Conservation (phyloP, 2,329 filamentous ascomycete genomes). For the Graphium sp. region DNA sequence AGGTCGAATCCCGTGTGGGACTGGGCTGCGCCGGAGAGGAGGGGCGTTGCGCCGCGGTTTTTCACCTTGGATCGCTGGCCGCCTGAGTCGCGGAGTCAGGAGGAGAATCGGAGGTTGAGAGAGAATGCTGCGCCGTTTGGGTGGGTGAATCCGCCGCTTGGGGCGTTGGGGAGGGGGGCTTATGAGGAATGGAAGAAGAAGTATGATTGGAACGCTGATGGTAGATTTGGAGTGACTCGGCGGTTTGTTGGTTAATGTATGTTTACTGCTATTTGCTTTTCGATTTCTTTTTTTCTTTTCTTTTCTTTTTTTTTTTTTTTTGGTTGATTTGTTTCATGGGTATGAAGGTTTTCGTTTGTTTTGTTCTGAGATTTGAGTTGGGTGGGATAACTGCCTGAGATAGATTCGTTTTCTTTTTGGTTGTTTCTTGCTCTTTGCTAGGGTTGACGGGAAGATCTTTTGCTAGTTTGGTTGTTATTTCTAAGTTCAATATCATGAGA, state of each 20-base stretch:
- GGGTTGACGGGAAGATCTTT: no score
- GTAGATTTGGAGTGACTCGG: no score
- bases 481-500: no score
- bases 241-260: no score
- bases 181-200: neutral
- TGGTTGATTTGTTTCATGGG: conserved; percentile 6
- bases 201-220: conserved; percentile 2
- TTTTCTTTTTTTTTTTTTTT: conserved; percentile 1
- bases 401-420: conserved; percentile 1
- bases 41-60: conserved; percentile 13
- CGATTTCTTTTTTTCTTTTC: neutral
- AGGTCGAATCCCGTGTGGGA: conserved; percentile 12
- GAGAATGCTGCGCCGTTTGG: neutral
- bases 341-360: conserved; percentile 1
- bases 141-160: neutral
- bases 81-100: conserved; percentile 17
- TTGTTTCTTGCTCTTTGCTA: conserved; percentile 2
- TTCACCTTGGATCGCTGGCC: conserved; percentile 33
- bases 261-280: no score
- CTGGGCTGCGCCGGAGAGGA: conserved; percentile 13
- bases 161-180: no score
- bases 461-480: no score
- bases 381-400: no score
- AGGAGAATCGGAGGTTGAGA: conserved; percentile 9
- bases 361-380: no score